Evolutionary conservation across 164 flowering plant genomes (phyloP).

Genomic region (Chimonanthus salicifolius): DNA sequence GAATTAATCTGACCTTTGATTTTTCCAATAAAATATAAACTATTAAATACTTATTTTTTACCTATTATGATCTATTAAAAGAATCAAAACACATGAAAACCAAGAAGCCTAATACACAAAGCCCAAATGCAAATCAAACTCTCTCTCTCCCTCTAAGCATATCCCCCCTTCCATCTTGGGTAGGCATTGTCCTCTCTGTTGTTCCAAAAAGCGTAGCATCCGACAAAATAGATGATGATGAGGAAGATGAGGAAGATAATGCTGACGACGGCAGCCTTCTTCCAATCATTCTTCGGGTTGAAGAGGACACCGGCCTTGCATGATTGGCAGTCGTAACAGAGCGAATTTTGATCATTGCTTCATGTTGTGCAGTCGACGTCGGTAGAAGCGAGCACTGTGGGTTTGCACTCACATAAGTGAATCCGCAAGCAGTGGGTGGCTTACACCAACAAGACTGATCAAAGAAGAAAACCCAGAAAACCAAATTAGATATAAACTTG

Average conservation of each 20-base stretch:
- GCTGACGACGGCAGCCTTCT: slow-evolving; percentile 13
- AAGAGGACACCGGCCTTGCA: slow-evolving; percentile 36
- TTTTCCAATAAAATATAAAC: too few relatives aligned
- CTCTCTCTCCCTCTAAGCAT: too few relatives aligned
- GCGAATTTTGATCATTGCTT: slow-evolving; percentile 28
- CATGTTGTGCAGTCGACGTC: slow-evolving; percentile 54
- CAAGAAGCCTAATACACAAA: too few relatives aligned
- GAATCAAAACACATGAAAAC: too few relatives aligned
- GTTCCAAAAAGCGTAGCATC: slow-evolving; percentile 25
- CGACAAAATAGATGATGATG: too few relatives aligned
- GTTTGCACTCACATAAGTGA: slow-evolving; percentile 27
- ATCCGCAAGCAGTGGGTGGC: slow-evolving; percentile 53
- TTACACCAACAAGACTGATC: slow-evolving; percentile 59
- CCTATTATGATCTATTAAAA: too few relatives aligned
- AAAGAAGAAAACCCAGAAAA: too few relatives aligned
- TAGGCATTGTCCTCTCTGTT: slow-evolving; percentile 34
- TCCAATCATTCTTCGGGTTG: slow-evolving; percentile 37
- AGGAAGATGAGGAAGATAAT: slow-evolving; percentile 17
- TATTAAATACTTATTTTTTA: too few relatives aligned
- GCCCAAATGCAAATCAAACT: too few relatives aligned
- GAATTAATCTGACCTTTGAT: too few relatives aligned
- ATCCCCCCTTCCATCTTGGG: slow-evolving; percentile 22
- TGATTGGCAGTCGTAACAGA: slow-evolving; percentile 46
- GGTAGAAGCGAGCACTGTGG: slow-evolving; percentile 12
- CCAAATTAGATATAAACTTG: too few relatives aligned